These are phyloP conservation scores for Candida sithepensis DNA, from an alignment of 805 yeast genomes.

Conservation along the genomic window DNA sequence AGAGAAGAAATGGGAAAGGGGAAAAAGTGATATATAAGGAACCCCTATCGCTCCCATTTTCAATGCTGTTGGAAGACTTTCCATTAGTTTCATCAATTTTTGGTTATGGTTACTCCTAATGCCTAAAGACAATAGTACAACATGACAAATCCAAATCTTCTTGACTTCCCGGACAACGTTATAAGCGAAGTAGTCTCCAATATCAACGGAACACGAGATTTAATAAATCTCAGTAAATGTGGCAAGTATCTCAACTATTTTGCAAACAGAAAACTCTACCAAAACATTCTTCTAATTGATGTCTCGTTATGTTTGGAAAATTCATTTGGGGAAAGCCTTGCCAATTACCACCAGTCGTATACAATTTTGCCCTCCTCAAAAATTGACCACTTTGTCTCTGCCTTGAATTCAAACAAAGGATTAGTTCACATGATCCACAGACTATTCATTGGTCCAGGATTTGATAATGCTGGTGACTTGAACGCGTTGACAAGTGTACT, in stretches of 20 bases:
- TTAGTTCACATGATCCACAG: constrained; percentile 12
- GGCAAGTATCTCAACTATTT: constrained; percentile 5
- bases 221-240: constrained; percentile 10
- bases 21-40: not conserved
- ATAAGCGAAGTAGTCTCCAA: constrained; percentile 6
- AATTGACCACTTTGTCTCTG: constrained; percentile 5
- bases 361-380: constrained; percentile 5
- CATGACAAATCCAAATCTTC: not conserved
- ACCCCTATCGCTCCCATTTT: too few species aligned
- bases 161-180: constrained; percentile 15
- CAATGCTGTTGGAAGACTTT: too few species aligned
- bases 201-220: constrained; percentile 7
- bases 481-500: constrained; percentile 10
- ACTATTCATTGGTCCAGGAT: constrained; percentile 8
- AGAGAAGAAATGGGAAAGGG: not conserved
- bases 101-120: not conserved
- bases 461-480: constrained; percentile 8
- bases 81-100: not conserved
- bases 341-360: not conserved
- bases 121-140: not conserved
- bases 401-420: not conserved
- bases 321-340: not conserved
- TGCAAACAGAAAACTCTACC: constrained; percentile 11
- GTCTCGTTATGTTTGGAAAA: constrained; percentile 1
- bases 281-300: constrained; percentile 9